A percentile compares a stretch with the other conserved stretches of the same genome.
phyloP scores from a whole-genome alignment of 2,329 filamentous ascomycete species.

The Diaporthe amygdali region DNA sequence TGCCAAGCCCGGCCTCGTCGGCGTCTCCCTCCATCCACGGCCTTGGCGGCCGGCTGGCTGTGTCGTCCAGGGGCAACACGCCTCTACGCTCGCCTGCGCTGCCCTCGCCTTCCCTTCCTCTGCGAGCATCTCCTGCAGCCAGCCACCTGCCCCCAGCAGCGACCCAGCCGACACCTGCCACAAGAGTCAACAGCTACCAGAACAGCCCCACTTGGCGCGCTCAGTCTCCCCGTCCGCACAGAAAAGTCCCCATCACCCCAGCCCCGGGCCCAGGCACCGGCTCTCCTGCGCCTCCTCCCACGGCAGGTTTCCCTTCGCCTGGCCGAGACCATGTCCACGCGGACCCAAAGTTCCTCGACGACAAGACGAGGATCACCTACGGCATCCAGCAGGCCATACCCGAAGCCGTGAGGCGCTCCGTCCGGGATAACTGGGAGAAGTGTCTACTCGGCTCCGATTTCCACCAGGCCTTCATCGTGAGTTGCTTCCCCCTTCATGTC shows the following conservation, averaged over 20 bases:
- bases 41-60: not conserved
- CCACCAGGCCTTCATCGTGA: slow-evolving; percentile 58
- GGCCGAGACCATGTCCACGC: slow-evolving; percentile 32
- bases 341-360: slow-evolving; percentile 44
- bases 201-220: not conserved
- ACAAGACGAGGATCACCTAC: slow-evolving; percentile 43
- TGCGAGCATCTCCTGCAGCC: not conserved
- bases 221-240: not conserved
- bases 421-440: slow-evolving; percentile 58
- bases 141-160: not conserved
- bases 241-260: not conserved
- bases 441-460: slow-evolving; percentile 56
- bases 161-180: not conserved
- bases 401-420: slow-evolving; percentile 50
- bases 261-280: not conserved
- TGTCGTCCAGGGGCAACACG: not conserved
- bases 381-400: slow-evolving; percentile 47
- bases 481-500: slow-evolving; percentile 30
- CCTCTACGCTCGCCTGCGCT: not conserved
- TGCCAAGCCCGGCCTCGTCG: not conserved
- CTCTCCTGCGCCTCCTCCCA: not conserved
- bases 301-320: slow-evolving; percentile 41
- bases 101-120: not conserved
- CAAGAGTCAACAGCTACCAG: not conserved
- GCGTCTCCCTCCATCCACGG: not conserved